phyloP scores from a whole-genome alignment of 192 early-diverging fungal genomes.

The Piromyces finnis region DNA sequence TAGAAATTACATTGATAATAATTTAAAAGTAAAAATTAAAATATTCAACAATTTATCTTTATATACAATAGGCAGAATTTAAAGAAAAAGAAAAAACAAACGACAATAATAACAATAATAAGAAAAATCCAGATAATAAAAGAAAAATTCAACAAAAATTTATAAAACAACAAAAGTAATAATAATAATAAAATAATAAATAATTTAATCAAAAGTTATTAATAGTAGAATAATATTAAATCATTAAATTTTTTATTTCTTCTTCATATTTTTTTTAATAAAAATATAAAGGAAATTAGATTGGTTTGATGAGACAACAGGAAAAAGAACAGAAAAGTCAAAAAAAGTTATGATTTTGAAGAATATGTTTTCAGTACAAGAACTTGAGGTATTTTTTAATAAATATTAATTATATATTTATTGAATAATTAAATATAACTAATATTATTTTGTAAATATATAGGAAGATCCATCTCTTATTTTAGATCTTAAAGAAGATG shows the following conservation, averaged over 20 bases:
- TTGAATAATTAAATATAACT: no score
- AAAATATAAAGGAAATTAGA: constrained; percentile 50
- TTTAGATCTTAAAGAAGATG: constrained; percentile 84
- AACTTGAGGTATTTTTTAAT: constrained; percentile 49
- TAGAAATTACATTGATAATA: no score
- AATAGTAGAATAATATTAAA: no score
- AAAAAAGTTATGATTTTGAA: constrained; percentile 76
- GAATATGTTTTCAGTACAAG: constrained; percentile 80
- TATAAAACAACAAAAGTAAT: background rate
- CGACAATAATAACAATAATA: constrained; percentile 15
- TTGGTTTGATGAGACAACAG: constrained; percentile 67
- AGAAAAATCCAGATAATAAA: constrained; percentile 4
- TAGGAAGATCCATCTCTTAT: constrained; percentile 68
- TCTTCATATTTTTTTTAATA: background rate
- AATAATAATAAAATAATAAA: no score
- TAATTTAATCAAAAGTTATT: no score
- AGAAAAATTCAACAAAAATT: constrained; percentile 18
- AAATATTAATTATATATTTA: background rate
- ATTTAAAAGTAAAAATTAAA: no score
- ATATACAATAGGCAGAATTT: constrained; percentile 55
- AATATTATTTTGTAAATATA: no score
- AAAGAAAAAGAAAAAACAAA: constrained; percentile 23
- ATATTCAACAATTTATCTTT: background rate
- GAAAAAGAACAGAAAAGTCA: constrained; percentile 52
- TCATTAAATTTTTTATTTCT: background rate